Evolutionary conservation across 768 basidiomycete genomes (phyloP).

Genomic region (Strobilomyces echinocephalus): DNA sequence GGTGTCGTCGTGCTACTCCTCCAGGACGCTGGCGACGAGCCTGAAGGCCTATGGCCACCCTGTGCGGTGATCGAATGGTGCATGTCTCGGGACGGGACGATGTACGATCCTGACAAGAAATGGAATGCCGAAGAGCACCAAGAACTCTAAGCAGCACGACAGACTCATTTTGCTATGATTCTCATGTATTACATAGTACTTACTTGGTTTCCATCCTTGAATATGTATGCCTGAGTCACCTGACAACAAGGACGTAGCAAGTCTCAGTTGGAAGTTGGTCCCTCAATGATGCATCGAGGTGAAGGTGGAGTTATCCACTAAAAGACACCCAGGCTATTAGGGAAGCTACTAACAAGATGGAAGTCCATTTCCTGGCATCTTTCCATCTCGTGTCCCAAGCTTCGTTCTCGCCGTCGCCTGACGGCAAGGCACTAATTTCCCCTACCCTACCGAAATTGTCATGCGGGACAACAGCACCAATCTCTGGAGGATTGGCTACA

Average conservation of each 20-base stretch:
- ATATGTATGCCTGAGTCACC: background rate
- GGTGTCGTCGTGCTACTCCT: conserved; percentile 66
- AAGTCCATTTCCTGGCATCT: conserved; percentile 27
- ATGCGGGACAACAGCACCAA: background rate
- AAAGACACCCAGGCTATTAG: conserved; percentile 29
- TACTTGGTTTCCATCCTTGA: background rate
- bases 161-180: background rate
- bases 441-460: background rate
- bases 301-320: background rate
- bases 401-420: background rate
- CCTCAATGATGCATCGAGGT: background rate
- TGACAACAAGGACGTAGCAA: background rate
- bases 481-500: background rate
- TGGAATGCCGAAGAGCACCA: conserved; percentile 18
- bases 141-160: background rate
- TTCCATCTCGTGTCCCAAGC: conserved; percentile 21
- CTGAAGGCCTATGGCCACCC: conserved; percentile 49
- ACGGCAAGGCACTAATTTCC: background rate
- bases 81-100: conserved; percentile 53
- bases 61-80: conserved; percentile 58
- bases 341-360: conserved; percentile 21
- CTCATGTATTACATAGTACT: background rate
- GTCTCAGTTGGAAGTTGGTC: background rate
- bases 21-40: conserved; percentile 64
- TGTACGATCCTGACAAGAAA: conserved; percentile 28